Evolutionary conservation across 768 basidiomycete species (phyloP), one percentile per base, ranked within the genome.

Genomic region (Lentinula aciculospora): DNA sequence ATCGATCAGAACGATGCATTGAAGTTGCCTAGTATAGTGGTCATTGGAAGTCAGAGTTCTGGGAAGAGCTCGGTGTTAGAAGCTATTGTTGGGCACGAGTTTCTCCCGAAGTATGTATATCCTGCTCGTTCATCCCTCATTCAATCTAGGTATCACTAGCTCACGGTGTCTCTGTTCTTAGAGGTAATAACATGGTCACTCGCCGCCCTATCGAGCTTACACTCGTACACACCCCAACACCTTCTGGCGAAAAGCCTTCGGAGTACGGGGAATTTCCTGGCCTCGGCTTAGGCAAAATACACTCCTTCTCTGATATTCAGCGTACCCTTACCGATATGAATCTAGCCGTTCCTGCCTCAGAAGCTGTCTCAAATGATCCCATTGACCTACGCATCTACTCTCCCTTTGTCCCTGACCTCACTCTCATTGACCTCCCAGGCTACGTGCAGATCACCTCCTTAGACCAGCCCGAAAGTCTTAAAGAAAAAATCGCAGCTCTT

Each of bases 151-250:
- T 36, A 28, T 8, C 23, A 36, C 46, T 61, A 49, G 56, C 54
- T 45, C 48, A 42, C 29, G 47, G 44, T 21, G 17, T 44, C 31
- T 56, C 42, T 51, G 61, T 19, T 13, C 36, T 17, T 8, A 98
- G 96, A 74, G 97, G 97, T 56, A 89, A 94, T 71, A 98, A 98
- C 71, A 99, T 99, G 97, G 97, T 98, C 32, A 99, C 97, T 2
- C 89, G 97, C 0, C 87, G 97, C 55, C 97, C 97, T 1, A 98
- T 99, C 65, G 97, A 99, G 68, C 83, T 99, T 59, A 99, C 97
- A 3, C 86, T 99, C 48, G 87, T 98, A 58, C 93, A 99, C 67
- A 96, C 90, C 0, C 93, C 93, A 21, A 68, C 81, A 17, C 75
- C 71, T 9, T 74, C 82, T 32, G 81, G 83, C 2, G 73, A 80